phyloP scores from a whole-genome alignment of 2,329 filamentous ascomycete genomes.

The Tolypocladium amazonense region DNA sequence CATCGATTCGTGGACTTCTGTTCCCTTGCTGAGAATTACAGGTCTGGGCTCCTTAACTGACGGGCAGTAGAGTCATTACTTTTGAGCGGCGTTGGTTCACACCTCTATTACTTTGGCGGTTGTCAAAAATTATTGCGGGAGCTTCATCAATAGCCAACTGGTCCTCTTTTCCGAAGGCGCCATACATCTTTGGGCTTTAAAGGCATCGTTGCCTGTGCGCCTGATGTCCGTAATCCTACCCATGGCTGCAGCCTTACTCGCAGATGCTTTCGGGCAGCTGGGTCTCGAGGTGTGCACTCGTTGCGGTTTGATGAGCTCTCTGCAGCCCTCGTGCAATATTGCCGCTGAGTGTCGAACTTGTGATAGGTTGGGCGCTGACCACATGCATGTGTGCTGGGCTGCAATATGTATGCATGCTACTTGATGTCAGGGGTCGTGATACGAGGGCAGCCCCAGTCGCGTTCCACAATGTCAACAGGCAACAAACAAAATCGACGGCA shows the following conservation, averaged over 20 bases:
- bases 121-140: neutral
- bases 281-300: neutral
- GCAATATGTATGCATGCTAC: slow-evolving; percentile 3
- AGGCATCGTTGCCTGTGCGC: neutral
- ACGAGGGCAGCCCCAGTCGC: neutral
- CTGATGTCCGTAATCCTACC: neutral
- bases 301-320: neutral
- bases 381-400: slow-evolving; percentile 1
- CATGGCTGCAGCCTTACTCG: neutral
- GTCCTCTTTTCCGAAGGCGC: neutral
- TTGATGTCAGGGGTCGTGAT: slow-evolving; percentile 1
- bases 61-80: too few species aligned
- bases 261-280: neutral
- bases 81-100: neutral
- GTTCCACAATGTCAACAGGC: neutral
- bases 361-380: slow-evolving; percentile 1
- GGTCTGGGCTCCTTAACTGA: slow-evolving; percentile 9
- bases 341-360: neutral
- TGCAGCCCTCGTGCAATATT: neutral
- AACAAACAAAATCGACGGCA: neutral
- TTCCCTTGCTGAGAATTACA: neutral
- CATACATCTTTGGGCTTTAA: neutral
- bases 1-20: neutral
- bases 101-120: neutral
- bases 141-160: neutral